A percentile compares a stretch with the other conserved stretches of the same genome.
Evolutionary conservation across 2,329 filamentous ascomycete species (phyloP).

Genomic region (Incumbomyces lentus): DNA sequence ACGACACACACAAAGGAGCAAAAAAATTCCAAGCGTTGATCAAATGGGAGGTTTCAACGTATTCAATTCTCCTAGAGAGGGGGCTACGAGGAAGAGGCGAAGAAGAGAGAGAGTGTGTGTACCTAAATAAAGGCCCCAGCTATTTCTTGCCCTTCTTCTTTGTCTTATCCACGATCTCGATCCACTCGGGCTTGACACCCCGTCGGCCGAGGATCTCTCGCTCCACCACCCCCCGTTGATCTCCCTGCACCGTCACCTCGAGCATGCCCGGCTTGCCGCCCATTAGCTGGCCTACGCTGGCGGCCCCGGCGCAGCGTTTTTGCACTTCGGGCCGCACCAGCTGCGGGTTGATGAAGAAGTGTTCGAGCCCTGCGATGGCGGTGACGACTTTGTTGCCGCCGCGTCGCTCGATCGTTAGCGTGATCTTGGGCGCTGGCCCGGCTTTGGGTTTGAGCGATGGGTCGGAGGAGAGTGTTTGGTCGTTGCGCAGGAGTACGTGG

Average conservation of each 20-base stretch:
- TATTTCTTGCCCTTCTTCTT: constrained; percentile 48
- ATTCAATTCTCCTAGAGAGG: too few relatives aligned
- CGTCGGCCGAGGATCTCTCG: constrained; percentile 46
- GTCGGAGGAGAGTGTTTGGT: constrained; percentile 27
- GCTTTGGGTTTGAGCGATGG: constrained; percentile 48
- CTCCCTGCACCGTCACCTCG: constrained; percentile 59
- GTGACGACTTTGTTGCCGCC: constrained; percentile 57
- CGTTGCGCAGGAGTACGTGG: constrained; percentile 46
- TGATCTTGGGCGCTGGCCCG: constrained; percentile 50
- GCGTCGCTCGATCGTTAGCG: constrained; percentile 52
- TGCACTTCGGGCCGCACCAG: constrained; percentile 55
- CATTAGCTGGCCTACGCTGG: constrained; percentile 51
- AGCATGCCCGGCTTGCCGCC: constrained; percentile 54
- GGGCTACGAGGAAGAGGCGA: too few relatives aligned
- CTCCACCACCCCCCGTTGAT: constrained; percentile 51
- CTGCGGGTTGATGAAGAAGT: constrained; percentile 50
- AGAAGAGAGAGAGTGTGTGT: too few relatives aligned
- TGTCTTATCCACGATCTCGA: constrained; percentile 57
- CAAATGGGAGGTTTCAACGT: too few relatives aligned
- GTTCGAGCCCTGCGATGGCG: constrained; percentile 50
- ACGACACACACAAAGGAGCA: too few relatives aligned
- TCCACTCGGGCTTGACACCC: constrained; percentile 49
- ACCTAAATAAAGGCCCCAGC: too few relatives aligned
- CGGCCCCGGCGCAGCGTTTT: constrained; percentile 58
- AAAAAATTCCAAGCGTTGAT: too few relatives aligned